phyloP scores from a whole-genome alignment of 805 yeast genomes.

The Saturnispora mendoncae region DNA sequence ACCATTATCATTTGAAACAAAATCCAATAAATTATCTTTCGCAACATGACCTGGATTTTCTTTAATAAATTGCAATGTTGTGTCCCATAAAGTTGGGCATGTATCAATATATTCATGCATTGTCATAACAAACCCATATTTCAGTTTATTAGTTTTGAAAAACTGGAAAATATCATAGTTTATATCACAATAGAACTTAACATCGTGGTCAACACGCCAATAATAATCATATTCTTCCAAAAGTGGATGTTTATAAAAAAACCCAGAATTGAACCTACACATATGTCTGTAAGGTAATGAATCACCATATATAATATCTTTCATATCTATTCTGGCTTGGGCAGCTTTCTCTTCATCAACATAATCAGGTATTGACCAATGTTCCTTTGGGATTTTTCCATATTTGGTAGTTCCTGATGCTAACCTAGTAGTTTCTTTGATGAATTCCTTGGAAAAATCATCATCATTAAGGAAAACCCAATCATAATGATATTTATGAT shows the following conservation, averaged over 20 bases:
- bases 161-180: conserved; percentile 70
- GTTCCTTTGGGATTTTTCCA: conserved; percentile 69
- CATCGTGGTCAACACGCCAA: conserved; percentile 91
- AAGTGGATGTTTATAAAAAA: conserved; percentile 69
- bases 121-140: conserved; percentile 69
- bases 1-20: conserved; percentile 61
- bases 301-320: conserved; percentile 51
- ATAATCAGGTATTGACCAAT: conserved; percentile 84
- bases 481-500: conserved; percentile 70
- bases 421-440: conserved; percentile 49
- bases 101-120: conserved; percentile 64
- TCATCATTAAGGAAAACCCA: conserved; percentile 93
- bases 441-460: conserved; percentile 73
- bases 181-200: conserved; percentile 70
- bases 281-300: conserved; percentile 69
- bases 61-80: conserved; percentile 52
- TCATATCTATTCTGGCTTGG: conserved; percentile 42
- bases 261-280: conserved; percentile 88
- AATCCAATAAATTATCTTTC: conserved; percentile 54
- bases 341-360: conserved; percentile 62
- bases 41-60: conserved; percentile 53
- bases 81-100: conserved; percentile 66
- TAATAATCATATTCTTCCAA: conserved; percentile 75
- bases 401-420: conserved; percentile 70
- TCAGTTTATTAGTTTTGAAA: conserved; percentile 66